These are phyloP conservation scores for Spizellomyces punctatus DNA, from an alignment of 192 early-diverging fungal species.

Conservation along the genomic window DNA sequence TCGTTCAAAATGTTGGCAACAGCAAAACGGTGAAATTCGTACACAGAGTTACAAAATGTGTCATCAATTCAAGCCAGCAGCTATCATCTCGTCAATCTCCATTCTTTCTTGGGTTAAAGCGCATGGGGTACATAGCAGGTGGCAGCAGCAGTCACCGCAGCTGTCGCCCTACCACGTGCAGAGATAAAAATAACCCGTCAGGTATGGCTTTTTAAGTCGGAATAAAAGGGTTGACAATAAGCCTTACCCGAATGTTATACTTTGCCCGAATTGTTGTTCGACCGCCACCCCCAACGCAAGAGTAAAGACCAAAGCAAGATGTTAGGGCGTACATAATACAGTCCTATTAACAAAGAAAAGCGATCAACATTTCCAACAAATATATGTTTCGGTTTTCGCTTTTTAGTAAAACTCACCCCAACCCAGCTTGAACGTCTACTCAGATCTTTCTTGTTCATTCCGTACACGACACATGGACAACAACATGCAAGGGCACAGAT, in stretches of 20 bases:
- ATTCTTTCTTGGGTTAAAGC: conserved; percentile 37
- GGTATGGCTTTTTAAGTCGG: neutral
- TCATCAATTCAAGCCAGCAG: conserved; percentile 12
- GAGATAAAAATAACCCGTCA: neutral
- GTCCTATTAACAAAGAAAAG: neutral
- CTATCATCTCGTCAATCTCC: conserved; percentile 28
- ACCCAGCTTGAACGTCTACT: conserved; percentile 3
- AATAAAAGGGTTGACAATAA: neutral
- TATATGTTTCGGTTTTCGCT: neutral
- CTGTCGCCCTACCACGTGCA: conserved; percentile 8
- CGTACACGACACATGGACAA: conserved; percentile 26
- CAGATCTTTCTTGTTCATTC: conserved; percentile 25
- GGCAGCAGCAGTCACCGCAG: conserved; percentile 6
- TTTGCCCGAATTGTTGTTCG: conserved; percentile 23
- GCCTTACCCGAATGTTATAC: conserved; percentile 26
- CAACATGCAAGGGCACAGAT: conserved; percentile 8
- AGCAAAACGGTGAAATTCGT: neutral
- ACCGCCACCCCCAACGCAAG: conserved; percentile 21
- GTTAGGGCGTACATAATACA: conserved; percentile 15
- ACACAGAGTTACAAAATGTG: neutral
- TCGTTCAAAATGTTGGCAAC: no score
- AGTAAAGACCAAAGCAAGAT: neutral
- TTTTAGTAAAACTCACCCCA: neutral
- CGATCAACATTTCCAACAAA: neutral
- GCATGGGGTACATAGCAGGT: conserved; percentile 28